Conservation (phyloP, 345 rosid genomes). For the Cardamine occulta region DNA sequence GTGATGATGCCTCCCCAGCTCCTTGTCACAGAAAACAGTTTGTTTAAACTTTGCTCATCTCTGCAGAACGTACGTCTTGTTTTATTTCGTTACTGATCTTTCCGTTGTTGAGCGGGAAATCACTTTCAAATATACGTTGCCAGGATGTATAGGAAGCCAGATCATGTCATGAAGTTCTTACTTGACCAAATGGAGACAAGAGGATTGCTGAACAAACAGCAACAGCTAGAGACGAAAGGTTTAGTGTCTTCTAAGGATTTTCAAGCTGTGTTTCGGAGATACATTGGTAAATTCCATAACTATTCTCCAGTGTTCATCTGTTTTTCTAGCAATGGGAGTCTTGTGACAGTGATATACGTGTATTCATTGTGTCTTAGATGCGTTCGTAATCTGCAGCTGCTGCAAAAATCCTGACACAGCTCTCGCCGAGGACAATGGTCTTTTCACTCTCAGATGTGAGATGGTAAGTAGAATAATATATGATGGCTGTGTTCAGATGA, state of each 20-base stretch:
- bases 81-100: not conserved
- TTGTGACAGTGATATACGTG: slow-evolving; percentile 13
- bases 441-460: slow-evolving; percentile 56
- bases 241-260: slow-evolving; percentile 50
- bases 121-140: slow-evolving; percentile 7
- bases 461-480: slow-evolving; percentile 43
- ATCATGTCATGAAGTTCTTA: slow-evolving; percentile 54
- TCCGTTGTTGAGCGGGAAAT: not conserved
- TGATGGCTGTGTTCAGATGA: slow-evolving; percentile 1
- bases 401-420: slow-evolving; percentile 61
- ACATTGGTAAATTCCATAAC: slow-evolving; percentile 43
- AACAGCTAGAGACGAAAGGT: slow-evolving; percentile 50
- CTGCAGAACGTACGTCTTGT: slow-evolving; percentile 67
- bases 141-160: slow-evolving; percentile 57
- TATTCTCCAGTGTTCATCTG: not conserved
- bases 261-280: slow-evolving; percentile 51
- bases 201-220: slow-evolving; percentile 54
- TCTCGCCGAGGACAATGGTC: slow-evolving; percentile 48
- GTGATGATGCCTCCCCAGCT: slow-evolving; percentile 89
- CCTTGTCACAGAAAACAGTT: slow-evolving; percentile 77
- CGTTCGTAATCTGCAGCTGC: slow-evolving; percentile 52
- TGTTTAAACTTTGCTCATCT: slow-evolving; percentile 89
- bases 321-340: not conserved
- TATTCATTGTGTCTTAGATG: slow-evolving; percentile 41
- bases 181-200: slow-evolving; percentile 54